phyloP scores from a whole-genome alignment of 345 rosid species.

The Bruguiera sexangula region DNA sequence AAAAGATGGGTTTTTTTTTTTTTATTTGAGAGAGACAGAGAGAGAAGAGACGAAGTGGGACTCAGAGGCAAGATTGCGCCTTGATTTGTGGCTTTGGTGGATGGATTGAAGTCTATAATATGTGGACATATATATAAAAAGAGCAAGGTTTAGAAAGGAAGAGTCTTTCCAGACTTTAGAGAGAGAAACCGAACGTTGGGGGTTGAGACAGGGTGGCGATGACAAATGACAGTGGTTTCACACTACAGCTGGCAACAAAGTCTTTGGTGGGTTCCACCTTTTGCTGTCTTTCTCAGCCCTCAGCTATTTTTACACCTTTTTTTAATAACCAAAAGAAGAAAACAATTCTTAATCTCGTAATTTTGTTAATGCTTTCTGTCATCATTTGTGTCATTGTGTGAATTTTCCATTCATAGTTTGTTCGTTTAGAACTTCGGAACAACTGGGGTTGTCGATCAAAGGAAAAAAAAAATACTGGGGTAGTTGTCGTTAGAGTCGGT shows the following conservation, averaged over 20 bases:
- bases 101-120: too few species aligned
- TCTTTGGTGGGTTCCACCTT: slow-evolving; percentile 2
- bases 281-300: slow-evolving; percentile 2
- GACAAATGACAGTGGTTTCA: background rate
- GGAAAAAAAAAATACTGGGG: too few species aligned
- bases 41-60: background rate
- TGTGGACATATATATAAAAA: background rate
- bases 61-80: background rate
- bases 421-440: too few species aligned
- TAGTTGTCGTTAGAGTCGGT: too few species aligned
- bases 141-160: background rate
- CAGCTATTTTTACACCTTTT: background rate
- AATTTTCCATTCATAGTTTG: too few species aligned
- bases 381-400: too few species aligned
- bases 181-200: background rate
- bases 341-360: too few species aligned
- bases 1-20: background rate
- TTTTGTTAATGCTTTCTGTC: too few species aligned
- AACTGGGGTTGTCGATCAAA: too few species aligned
- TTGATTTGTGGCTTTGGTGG: background rate
- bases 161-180: background rate
- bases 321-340: too few species aligned
- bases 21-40: background rate
- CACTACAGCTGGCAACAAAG: slow-evolving; percentile 17
- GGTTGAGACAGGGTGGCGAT: slow-evolving; percentile 11